phyloP scores from a whole-genome alignment of 2,329 filamentous ascomycete genomes.

The Cordyceps javanica region DNA sequence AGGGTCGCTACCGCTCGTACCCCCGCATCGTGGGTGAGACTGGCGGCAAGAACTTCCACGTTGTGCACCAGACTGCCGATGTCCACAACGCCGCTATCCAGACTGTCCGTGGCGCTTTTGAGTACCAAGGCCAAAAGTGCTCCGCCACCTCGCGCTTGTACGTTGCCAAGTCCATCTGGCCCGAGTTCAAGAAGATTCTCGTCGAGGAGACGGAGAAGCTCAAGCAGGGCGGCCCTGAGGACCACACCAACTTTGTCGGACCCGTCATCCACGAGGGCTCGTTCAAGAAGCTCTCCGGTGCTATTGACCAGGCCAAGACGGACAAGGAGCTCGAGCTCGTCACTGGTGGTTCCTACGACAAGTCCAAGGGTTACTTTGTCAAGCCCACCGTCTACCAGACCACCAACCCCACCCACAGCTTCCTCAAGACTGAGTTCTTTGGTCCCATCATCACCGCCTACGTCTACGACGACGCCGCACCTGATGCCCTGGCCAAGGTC shows the following conservation, averaged over 20 bases:
- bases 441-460: conserved; percentile 70
- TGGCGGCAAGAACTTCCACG: conserved; percentile 89
- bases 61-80: conserved; percentile 72
- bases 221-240: conserved; percentile 61
- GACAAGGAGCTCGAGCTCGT: conserved; percentile 68
- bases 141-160: conserved; percentile 77
- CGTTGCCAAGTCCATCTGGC: conserved; percentile 68
- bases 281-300: conserved; percentile 72
- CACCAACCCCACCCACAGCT: conserved; percentile 64
- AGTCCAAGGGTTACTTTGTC: conserved; percentile 74
- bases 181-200: conserved; percentile 62
- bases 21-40: conserved; percentile 87
- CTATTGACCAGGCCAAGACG: conserved; percentile 73
- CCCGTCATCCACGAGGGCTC: conserved; percentile 78
- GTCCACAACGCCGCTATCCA: conserved; percentile 73
- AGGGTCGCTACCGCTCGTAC: conserved; percentile 78
- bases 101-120: conserved; percentile 80
- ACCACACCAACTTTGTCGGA: conserved; percentile 75
- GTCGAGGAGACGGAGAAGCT: conserved; percentile 63
- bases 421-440: conserved; percentile 75
- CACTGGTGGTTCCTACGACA: conserved; percentile 70
- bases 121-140: conserved; percentile 90
- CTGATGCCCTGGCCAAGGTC: conserved; percentile 49
- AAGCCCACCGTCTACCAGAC: conserved; percentile 77
- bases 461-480: conserved; percentile 65